These are phyloP conservation scores for Rhododendron simsii DNA, from an alignment of 148 eudicot genomes.

Conservation along the genomic window DNA sequence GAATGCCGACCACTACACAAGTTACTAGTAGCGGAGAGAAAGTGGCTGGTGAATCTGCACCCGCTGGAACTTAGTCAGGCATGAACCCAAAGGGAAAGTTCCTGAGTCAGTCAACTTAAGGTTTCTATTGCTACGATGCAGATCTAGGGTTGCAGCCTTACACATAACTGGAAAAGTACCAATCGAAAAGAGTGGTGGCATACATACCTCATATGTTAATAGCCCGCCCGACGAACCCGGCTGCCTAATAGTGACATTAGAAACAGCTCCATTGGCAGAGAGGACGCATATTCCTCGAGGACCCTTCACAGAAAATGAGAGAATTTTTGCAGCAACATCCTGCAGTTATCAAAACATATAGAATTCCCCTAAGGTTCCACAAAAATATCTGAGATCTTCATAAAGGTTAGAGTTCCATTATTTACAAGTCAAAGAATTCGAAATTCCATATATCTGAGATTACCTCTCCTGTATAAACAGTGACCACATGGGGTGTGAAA, in stretches of 20 bases:
- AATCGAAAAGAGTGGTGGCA: not conserved
- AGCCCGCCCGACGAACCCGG: constrained; percentile 72
- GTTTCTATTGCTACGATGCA: not conserved
- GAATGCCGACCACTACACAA: too few species aligned
- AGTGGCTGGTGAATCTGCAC: too few species aligned
- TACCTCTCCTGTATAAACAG: constrained; percentile 70
- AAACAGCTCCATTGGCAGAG: constrained; percentile 72
- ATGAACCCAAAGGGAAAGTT: too few species aligned
- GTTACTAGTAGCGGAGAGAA: too few species aligned
- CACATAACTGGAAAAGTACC: not conserved
- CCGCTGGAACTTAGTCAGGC: too few species aligned
- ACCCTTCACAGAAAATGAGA: constrained; percentile 49
- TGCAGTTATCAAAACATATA: constrained; percentile 19
- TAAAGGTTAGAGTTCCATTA: not conserved
- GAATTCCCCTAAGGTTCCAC: not conserved
- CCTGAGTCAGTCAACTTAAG: not conserved
- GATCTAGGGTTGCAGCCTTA: not conserved
- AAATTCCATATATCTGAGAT: not conserved
- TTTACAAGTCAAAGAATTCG: not conserved
- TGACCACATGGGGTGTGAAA: constrained; percentile 59
- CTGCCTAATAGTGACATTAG: constrained; percentile 65
- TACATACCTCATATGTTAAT: constrained; percentile 61
- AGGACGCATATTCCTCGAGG: constrained; percentile 58
- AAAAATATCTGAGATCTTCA: not conserved
- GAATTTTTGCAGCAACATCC: constrained; percentile 65